These are phyloP conservation scores for Quercus lobata DNA, from an alignment of 331 rosid species.

Conservation along the genomic window DNA sequence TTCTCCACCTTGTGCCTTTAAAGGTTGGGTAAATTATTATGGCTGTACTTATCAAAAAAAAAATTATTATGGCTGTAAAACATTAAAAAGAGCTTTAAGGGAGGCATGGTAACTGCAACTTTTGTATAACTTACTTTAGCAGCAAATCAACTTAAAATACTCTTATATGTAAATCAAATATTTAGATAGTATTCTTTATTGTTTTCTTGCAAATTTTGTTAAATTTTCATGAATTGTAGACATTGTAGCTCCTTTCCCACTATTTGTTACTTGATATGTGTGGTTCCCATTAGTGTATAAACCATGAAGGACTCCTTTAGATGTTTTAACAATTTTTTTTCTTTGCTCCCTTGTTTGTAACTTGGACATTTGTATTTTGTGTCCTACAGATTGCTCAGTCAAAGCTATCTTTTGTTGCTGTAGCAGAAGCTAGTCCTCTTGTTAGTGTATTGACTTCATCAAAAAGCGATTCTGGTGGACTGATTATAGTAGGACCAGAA, in stretches of 20 bases:
- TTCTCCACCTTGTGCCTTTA: slow-evolving; percentile 8
- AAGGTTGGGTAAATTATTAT: background rate
- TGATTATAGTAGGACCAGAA: slow-evolving; percentile 86
- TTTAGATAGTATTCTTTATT: background rate
- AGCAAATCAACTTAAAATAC: background rate
- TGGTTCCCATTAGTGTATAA: background rate
- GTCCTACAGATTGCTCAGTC: slow-evolving; percentile 55
- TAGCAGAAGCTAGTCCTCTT: slow-evolving; percentile 74
- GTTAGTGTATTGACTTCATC: slow-evolving; percentile 48
- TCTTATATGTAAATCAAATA: background rate
- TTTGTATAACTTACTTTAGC: background rate
- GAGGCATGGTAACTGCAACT: background rate
- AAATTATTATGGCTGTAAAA: slow-evolving; percentile 2
- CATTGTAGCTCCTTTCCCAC: background rate
- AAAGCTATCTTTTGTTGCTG: slow-evolving; percentile 69
- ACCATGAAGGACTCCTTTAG: background rate
- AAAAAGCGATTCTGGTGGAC: slow-evolving; percentile 47
- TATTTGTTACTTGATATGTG: background rate
- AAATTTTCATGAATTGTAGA: background rate
- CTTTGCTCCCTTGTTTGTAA: background rate
- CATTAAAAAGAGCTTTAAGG: background rate
- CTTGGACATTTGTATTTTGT: slow-evolving; percentile 20
- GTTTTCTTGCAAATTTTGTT: background rate
- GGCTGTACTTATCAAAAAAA: background rate
- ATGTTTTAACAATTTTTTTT: slow-evolving; percentile 7